Evolutionary conservation across 495 filamentous ascomycete species (phyloP), one percentile per base, ranked within the genome.

Genomic region (Beverwykella pulmonaria): DNA sequence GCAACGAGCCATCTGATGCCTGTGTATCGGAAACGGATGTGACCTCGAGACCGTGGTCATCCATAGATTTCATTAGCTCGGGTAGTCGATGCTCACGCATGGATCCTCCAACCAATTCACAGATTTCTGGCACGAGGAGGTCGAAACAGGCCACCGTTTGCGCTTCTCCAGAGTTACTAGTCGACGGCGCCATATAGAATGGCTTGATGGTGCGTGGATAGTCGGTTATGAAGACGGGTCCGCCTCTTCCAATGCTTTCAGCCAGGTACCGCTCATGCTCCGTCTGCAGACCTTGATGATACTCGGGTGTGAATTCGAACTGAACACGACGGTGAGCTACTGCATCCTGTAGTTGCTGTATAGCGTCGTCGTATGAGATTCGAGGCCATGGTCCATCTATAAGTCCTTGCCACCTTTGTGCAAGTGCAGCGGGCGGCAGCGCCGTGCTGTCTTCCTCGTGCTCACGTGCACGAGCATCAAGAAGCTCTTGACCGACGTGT

Each of bases 231-330:
- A 98, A 98, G 32, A 98, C 86, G 1, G 94, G 94, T 10, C 78
- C 77, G 49, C 85, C 86, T 15, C 82, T 72, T 70, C 91, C 89
- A 57, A 97, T 77, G 15, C 77, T 81, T 44, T 84, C 80, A 46
- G 94, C 92, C 53, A 98, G 84, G 73, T 85, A 97, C 75, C 85
- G 92, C 75, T 98, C 94, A 78, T 98, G 94, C 76, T 98, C 94
- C 5, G 92, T 87, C 65, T 93, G 91, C 55, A 98, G 80, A 8
- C 91, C 92, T 23, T 77, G 75, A n/a, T 85, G 83, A 88, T 90
- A 93, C 4, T 74, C 76, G 19, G 92, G 90, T 20, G 78, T 72
- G 68, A 88, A 84, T 49, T 84, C 76, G 67, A 98, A 97, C 12
- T 71, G 71, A 2, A 76, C 82, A 41, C 79, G 72, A 8, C 79